These are phyloP conservation scores for Cryptococcus sp. DNA, from an alignment of 1,284 basidiomycete species.

Conservation along the genomic window DNA sequence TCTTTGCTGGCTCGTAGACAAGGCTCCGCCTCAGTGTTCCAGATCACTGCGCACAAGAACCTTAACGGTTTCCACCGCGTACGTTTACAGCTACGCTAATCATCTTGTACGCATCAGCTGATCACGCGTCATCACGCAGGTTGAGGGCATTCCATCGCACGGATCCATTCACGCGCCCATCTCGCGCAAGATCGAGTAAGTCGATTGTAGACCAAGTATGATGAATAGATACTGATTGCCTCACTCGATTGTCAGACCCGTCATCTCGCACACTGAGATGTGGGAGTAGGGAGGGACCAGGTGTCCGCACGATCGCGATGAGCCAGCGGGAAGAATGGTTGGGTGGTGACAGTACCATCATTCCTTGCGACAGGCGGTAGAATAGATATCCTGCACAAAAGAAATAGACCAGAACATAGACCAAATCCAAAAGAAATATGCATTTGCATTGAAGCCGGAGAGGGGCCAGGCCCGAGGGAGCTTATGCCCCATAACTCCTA, in stretches of 20 bases:
- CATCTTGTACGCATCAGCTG: neutral
- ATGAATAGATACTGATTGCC: neutral
- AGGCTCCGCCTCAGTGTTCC: constrained; percentile 86
- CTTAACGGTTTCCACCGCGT: constrained; percentile 88
- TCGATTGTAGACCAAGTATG: too few species aligned
- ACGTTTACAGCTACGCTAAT: constrained; percentile 1
- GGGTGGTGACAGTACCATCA: too few species aligned
- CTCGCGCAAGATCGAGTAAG: constrained; percentile 38
- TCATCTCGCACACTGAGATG: constrained; percentile 38
- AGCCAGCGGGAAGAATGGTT: too few species aligned
- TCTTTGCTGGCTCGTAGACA: constrained; percentile 61
- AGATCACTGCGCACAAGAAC: constrained; percentile 96
- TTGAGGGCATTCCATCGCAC: constrained; percentile 76
- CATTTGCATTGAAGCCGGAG: too few species aligned
- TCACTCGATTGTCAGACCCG: constrained; percentile 21
- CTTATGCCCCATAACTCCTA: too few species aligned
- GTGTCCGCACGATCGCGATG: too few species aligned
- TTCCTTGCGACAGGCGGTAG: too few species aligned
- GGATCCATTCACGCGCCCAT: constrained; percentile 43
- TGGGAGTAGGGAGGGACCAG: constrained; percentile 22
- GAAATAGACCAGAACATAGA: too few species aligned
- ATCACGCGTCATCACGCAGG: constrained; percentile 16
- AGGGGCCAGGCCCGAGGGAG: too few species aligned
- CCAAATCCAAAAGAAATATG: too few species aligned
- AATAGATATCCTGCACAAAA: too few species aligned